phyloP scores from a whole-genome alignment of 495 filamentous ascomycete species.

The Talaromyces borbonicus region DNA sequence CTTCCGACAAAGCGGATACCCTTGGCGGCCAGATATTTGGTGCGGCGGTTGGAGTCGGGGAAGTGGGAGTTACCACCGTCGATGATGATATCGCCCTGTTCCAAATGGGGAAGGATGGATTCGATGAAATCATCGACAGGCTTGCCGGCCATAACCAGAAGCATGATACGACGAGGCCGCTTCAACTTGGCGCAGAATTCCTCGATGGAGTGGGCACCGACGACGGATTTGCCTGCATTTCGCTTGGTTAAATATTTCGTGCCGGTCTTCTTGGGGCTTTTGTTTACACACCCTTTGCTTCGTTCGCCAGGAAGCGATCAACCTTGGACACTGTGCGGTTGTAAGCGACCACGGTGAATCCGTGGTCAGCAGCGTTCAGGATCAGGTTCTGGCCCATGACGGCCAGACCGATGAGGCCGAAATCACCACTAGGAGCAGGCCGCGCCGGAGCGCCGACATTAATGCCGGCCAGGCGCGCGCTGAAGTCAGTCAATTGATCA shows the following conservation, averaged over 20 bases:
- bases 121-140: conserved; percentile 98
- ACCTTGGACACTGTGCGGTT: conserved; percentile 98
- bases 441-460: conserved; percentile 59
- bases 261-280: neutral
- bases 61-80: conserved; percentile 99
- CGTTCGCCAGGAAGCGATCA: conserved; percentile 86
- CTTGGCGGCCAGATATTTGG: conserved; percentile 73
- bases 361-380: conserved; percentile 93
- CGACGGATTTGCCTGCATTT: conserved; percentile 70
- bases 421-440: conserved; percentile 57
- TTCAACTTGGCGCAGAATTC: conserved; percentile 95
- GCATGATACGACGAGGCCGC: conserved; percentile 90
- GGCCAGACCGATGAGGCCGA: conserved; percentile 99
- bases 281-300: conserved; percentile 62
- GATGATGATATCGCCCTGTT: conserved; percentile 96
- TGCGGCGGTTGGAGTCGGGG: conserved; percentile 96
- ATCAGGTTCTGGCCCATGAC: conserved; percentile 99
- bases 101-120: conserved; percentile 78
- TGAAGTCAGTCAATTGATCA: conserved; percentile 55
- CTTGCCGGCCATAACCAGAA: conserved; percentile 96
- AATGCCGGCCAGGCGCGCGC: conserved; percentile 80
- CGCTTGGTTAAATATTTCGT: conserved; percentile 13
- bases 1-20: conserved; percentile 92
- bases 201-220: conserved; percentile 87
- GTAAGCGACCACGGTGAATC: conserved; percentile 91